These are phyloP conservation scores for Mitragyna speciosa DNA, from an alignment of 257 asterid species.

Conservation along the genomic window DNA sequence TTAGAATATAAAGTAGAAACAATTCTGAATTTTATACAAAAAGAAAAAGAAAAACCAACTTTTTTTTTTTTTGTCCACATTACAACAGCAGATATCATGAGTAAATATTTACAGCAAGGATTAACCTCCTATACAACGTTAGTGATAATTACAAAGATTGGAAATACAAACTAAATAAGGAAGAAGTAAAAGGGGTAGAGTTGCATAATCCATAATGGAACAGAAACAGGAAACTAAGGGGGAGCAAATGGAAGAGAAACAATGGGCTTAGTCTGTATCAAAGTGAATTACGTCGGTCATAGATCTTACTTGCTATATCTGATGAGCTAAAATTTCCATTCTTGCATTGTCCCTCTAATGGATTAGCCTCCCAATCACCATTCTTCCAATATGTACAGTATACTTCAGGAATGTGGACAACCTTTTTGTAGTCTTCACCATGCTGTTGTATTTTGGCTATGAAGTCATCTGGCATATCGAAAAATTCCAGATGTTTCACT, in stretches of 20 bases:
- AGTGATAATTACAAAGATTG: too few relatives aligned
- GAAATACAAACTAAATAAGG: too few relatives aligned
- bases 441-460: not conserved
- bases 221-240: not conserved
- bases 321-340: not conserved
- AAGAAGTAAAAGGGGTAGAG: too few relatives aligned
- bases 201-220: too few relatives aligned
- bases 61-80: too few relatives aligned
- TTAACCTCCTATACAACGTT: too few relatives aligned
- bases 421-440: slow-evolving; percentile 4
- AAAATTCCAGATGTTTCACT: slow-evolving; percentile 20
- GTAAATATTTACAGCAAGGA: too few relatives aligned
- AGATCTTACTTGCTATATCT: not conserved
- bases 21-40: too few relatives aligned
- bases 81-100: too few relatives aligned
- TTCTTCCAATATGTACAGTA: slow-evolving; percentile 18
- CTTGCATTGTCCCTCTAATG: slow-evolving; percentile 1
- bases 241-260: not conserved
- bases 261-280: not conserved
- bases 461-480: slow-evolving; percentile 22
- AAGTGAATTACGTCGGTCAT: slow-evolving; percentile 7
- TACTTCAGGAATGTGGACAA: slow-evolving; percentile 20
- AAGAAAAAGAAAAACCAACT: too few relatives aligned
- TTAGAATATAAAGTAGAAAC: too few relatives aligned
- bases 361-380: slow-evolving; percentile 20